Evolutionary conservation across 129 eudicot genomes (phyloP), one percentile per base, ranked within the genome.

Genomic region (Saposhnikovia divaricata): DNA sequence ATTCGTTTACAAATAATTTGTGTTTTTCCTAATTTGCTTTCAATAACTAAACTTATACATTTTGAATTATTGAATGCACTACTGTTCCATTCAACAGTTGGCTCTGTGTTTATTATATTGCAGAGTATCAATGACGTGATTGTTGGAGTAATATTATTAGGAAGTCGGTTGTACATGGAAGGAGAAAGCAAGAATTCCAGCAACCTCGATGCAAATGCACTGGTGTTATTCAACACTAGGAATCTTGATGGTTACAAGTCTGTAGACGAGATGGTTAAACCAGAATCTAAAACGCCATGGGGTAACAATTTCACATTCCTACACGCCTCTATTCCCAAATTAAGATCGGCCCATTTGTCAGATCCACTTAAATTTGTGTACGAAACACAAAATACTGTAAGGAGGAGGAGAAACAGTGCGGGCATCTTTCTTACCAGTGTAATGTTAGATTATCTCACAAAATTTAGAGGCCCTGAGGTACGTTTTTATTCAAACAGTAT

Each of bases 341-440:
- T 55, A 19, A 19, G 0, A 28, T 27, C 75, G 0, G 34, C 63
- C 27, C 63, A 72, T 10, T 78, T 43, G 63, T 72, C 66, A 2
- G 14, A 78, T 51, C 82, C 85, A 2, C 82, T 78, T 18, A 9
- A 72, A 1, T 78, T 78, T 31, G 77, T 83, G 50, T 28, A 46
- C 9, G 28, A 83, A 72, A 34, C 82, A 28, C 74, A 65, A 14
- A 57, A 44, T 18, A 40, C 63, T 4, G 79, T 83, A 25, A 53
- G 72, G 68, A 72, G 75, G 72, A 83, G 59, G 59, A 78, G 51
- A 48, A 53, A 82, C 21, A 77, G 77, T 1, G 47, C 66, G 5
- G 85, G 78, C 1, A 47, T 68, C 27, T 50, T 50, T 38, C 69
- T 83, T 28, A 83, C 85, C 40, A 79, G 82, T 28, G n/a, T 55